A percentile compares a stretch with the other conserved stretches of the same genome.
These are phyloP conservation scores for Quercus tomentella DNA, from an alignment of 331 rosid species.

Conservation along the genomic window DNA sequence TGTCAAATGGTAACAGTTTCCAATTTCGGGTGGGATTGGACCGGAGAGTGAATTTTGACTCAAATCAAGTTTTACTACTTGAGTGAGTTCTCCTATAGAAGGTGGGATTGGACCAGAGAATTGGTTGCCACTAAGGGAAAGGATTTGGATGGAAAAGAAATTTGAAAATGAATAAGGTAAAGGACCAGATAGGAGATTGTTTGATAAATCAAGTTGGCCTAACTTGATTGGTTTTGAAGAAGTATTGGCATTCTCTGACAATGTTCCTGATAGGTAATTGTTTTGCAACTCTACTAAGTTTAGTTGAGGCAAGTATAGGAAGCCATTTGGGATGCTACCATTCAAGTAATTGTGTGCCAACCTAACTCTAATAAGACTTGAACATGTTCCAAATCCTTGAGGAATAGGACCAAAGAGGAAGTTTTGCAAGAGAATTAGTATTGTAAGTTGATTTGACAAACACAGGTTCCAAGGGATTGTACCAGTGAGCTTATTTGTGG, in stretches of 20 bases:
- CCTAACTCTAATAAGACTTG: conserved; percentile 66
- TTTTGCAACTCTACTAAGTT: conserved; percentile 63
- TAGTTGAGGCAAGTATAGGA: conserved; percentile 68
- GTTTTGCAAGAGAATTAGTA: conserved; percentile 63
- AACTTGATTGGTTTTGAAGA: conserved; percentile 40
- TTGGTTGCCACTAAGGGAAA: conserved; percentile 61
- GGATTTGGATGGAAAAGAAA: conserved; percentile 62
- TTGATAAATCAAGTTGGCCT: conserved; percentile 66
- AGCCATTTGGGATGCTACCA: conserved; percentile 72
- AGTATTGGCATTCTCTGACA: conserved; percentile 44
- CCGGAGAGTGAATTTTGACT: conserved; percentile 61
- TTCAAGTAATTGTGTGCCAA: conserved; percentile 71
- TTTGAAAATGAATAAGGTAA: conserved; percentile 62
- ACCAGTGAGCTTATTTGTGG: conserved; percentile 90
- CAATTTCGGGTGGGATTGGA: conserved; percentile 56
- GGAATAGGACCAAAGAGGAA: conserved; percentile 82
- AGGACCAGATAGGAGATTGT: conserved; percentile 65
- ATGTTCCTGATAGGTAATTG: conserved; percentile 65
- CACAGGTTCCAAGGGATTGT: conserved; percentile 62
- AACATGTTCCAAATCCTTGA: conserved; percentile 57
- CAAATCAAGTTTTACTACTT: conserved; percentile 60
- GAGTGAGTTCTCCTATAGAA: conserved; percentile 55
- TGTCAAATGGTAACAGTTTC: conserved; percentile 57
- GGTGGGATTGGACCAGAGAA: conserved; percentile 71
- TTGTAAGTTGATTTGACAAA: conserved; percentile 52